Evolutionary conservation across 2,329 filamentous ascomycete genomes (phyloP), one percentile per base, ranked within the genome.

Genomic region (Tolypocladium ophioglossoides): DNA sequence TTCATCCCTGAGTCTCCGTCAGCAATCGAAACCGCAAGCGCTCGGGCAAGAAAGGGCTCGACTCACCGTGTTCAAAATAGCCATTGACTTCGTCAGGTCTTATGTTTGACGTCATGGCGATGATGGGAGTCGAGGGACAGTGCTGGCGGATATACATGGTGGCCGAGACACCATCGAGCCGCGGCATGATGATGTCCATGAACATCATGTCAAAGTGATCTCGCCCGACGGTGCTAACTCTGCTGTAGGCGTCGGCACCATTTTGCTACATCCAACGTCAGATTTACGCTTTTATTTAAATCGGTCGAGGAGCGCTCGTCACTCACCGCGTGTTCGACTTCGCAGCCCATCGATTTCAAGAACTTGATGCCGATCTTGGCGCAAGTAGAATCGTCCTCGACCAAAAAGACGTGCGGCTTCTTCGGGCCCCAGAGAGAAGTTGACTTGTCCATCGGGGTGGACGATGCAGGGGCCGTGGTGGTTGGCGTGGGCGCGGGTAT

Each of bases 51-150:
- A 7, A 6, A n/a, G 10, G 18, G 27, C 27, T 27, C 27, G 22
- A 70, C 86, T 76, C 79, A 94, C 91, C 94, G 73, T 95, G 91
- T 64, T 92, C 86, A 74, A 96, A 97, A 68, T 99, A 99, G 74
- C 95, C 91, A 53, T 92, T 89, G 57, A 97, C 95, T 67, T 99
- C 94, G 64, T 96, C 92, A 57, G 90, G 91, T 59, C 94, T 83
- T 59, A 99, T 97, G 66, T 97, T 99, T 4, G 92, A 96, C 3
- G 94, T 99, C 94, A 99, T 97, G 49, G 94, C 94, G 55, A 99
- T 89, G 63, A 99, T 95, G 0, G 94, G 94, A 22, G 88, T 85
- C 7, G 85, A 82, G 39, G 84, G 82, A 59, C 91, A 85, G 58
- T 92, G 89, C 65, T 96, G 89, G 52, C 92, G 84, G 60, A 99